Conservation (phyloP, 257 asterid genomes). For the Solanum appendiculatum region DNA sequence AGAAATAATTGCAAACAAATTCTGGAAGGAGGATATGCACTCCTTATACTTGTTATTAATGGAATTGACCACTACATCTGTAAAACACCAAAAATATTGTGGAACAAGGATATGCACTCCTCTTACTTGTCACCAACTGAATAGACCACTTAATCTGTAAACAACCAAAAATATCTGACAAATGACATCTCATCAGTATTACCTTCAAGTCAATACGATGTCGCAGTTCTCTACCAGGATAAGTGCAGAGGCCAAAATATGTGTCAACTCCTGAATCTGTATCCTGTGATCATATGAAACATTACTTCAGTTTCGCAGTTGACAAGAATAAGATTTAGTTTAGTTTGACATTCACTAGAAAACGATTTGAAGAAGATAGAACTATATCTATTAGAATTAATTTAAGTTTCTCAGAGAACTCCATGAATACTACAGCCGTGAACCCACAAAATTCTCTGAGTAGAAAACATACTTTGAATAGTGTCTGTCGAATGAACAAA, state of each 20-base stretch:
- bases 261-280: conserved; percentile 91
- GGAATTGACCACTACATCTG: background rate
- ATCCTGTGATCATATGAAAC: conserved; percentile 33
- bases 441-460: background rate
- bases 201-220: conserved; percentile 95
- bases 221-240: conserved; percentile 72
- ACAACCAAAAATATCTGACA: background rate
- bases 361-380: background rate
- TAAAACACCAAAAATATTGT: background rate
- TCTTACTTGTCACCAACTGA: background rate
- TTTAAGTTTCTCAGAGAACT: background rate
- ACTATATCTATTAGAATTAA: background rate
- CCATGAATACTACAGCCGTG: background rate
- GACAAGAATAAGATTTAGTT: background rate
- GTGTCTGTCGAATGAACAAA: background rate
- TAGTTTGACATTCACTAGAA: background rate
- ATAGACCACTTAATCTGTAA: background rate
- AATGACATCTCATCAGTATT: background rate
- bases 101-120: background rate
- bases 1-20: background rate
- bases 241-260: conserved; percentile 90
- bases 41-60: background rate
- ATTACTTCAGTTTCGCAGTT: background rate
- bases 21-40: background rate
- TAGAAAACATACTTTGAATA: background rate